phyloP scores from a whole-genome alignment of 371 early-diverging fungal species.

The Mortierella sp. region DNA sequence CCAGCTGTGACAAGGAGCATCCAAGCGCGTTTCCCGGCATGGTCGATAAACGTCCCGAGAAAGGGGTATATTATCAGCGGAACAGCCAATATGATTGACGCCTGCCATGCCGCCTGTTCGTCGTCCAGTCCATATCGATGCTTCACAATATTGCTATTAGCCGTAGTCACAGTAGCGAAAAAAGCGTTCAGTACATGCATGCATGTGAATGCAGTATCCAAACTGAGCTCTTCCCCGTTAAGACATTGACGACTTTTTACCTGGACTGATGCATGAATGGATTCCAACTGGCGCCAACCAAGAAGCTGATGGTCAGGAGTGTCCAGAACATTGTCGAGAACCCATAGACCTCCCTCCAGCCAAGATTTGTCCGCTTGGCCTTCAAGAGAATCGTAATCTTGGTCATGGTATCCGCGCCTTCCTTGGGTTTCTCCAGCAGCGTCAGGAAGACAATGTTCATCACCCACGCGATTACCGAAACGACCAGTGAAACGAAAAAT shows the following conservation, averaged over 20 bases:
- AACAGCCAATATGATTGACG: slow-evolving; percentile 43
- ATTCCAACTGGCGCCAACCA: slow-evolving; percentile 57
- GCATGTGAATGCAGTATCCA: background rate
- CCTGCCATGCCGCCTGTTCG: slow-evolving; percentile 50
- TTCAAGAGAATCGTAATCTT: slow-evolving; percentile 55
- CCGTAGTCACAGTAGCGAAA: background rate
- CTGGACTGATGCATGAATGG: slow-evolving; percentile 57
- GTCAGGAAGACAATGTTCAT: slow-evolving; percentile 52
- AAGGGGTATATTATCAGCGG: slow-evolving; percentile 51
- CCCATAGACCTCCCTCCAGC: slow-evolving; percentile 52
- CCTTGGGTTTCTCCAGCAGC: slow-evolving; percentile 48
- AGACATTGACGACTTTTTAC: background rate
- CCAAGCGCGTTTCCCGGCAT: slow-evolving; percentile 54
- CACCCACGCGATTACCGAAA: slow-evolving; percentile 41
- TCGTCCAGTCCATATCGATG: slow-evolving; percentile 42
- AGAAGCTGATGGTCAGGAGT: slow-evolving; percentile 42
- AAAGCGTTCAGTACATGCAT: too few species aligned
- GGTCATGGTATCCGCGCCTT: slow-evolving; percentile 47
- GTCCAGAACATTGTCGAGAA: slow-evolving; percentile 56
- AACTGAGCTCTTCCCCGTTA: too few species aligned
- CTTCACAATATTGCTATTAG: slow-evolving; percentile 45
- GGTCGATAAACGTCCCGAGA: slow-evolving; percentile 50
- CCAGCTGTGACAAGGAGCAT: slow-evolving; percentile 41
- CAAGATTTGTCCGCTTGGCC: slow-evolving; percentile 40
- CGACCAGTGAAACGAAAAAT: slow-evolving; percentile 36